Evolutionary conservation across 2,329 filamentous ascomycete species (phyloP), one percentile per base, ranked within the genome.

Genomic region (Chalara sp.): DNA sequence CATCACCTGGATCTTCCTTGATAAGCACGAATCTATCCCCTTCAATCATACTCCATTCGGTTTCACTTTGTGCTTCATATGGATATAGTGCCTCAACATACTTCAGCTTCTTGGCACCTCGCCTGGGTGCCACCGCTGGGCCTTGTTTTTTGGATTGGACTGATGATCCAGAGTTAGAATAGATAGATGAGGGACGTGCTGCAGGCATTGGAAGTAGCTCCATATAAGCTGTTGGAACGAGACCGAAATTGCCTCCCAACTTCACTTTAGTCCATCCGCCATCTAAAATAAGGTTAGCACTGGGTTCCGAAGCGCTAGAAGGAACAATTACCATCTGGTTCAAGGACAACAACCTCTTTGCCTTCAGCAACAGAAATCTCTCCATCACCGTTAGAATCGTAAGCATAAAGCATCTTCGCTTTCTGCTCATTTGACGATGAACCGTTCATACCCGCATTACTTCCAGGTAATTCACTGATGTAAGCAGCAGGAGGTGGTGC

Each of bases 31-130:
- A 95, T 47, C 84, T 80, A 69, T 99, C 93, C 1, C 93, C 93
- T 68, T 95, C 92, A 1, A 68, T 67, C 89, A 99, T 99, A 63
- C 78, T 89, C 68, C 92, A 90, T 70, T 99, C 93, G 6, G 82
- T 80, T 5, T 95, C 89, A 58, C 83, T 90, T 61, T 89, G 84
- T 13, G 92, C 89, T 47, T 84, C 76, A 67, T 99, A 99, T 47
- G 93, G 89, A 67, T 97, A 99, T 61, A 97, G 59, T 1, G 93
- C 93, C 66, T 96, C 87, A 1, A 95, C 92, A 62, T 97, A 95
- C 64, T 86, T 89, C 35, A 96, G 76, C 67, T 95, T 96, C 80
- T 96, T 96, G 4, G 90, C 91, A 11, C 91, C 91, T 7, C 91
- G 82, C 59, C 85, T 85, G 4, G 93, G 93, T 11, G 93, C 93